Conservation (phyloP, 768 basidiomycete species). For the Suillus hirtellus region DNA sequence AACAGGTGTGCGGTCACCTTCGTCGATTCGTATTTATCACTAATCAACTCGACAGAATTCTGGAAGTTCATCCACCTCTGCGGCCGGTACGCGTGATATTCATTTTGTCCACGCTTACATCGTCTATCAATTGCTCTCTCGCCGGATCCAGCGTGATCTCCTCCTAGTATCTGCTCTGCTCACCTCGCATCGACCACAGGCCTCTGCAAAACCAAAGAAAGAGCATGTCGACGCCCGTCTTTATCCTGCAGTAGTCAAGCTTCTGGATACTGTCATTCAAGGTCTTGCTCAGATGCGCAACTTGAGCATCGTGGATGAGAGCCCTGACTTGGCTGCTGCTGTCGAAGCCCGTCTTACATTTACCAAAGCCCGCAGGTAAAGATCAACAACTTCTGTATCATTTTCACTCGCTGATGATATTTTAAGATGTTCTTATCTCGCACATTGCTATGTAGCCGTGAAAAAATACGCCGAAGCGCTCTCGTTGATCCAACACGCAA, state of each 20-base stretch:
- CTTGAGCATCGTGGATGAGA: slow-evolving; percentile 85
- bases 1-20: slow-evolving; percentile 55
- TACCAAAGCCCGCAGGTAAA: slow-evolving; percentile 72
- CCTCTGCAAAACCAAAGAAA: slow-evolving; percentile 34
- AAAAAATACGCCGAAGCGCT: slow-evolving; percentile 76
- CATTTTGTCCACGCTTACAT: slow-evolving; percentile 87
- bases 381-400: background rate
- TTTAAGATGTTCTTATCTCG: slow-evolving; percentile 70
- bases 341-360: slow-evolving; percentile 76
- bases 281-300: slow-evolving; percentile 82
- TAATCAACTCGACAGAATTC: slow-evolving; percentile 36
- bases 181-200: slow-evolving; percentile 39
- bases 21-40: slow-evolving; percentile 10
- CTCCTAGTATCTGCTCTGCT: slow-evolving; percentile 72
- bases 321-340: slow-evolving; percentile 75
- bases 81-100: slow-evolving; percentile 63
- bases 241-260: slow-evolving; percentile 87
- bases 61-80: slow-evolving; percentile 37
- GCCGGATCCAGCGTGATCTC: slow-evolving; percentile 87
- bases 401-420: slow-evolving; percentile 7
- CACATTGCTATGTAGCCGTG: slow-evolving; percentile 67
- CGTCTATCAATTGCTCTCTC: slow-evolving; percentile 82
- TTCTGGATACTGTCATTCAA: slow-evolving; percentile 84
- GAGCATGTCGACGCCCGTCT: slow-evolving; percentile 66
- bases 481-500: slow-evolving; percentile 67